These are phyloP conservation scores for Coniochaeta sp. DNA, from an alignment of 2,329 filamentous ascomycete species.

Conservation along the genomic window DNA sequence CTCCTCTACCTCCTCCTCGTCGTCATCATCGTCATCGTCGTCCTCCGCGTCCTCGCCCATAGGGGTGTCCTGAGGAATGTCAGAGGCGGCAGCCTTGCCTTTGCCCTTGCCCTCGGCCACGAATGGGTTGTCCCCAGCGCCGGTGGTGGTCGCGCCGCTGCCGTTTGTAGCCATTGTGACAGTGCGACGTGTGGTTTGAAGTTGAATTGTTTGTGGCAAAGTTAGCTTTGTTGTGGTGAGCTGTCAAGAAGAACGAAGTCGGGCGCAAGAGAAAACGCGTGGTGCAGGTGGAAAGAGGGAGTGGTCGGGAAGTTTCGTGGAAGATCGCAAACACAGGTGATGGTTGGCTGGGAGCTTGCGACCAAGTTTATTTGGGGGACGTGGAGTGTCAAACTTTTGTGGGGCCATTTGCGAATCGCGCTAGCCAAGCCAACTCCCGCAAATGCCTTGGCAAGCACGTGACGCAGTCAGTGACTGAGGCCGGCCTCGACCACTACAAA, in stretches of 20 bases:
- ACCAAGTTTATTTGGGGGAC: not conserved
- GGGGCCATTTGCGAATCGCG: not conserved
- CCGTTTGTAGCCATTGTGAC: constrained; percentile 32
- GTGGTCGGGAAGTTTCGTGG: not conserved
- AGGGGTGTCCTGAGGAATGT: constrained; percentile 49
- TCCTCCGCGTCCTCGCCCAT: constrained; percentile 70
- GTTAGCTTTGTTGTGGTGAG: not conserved
- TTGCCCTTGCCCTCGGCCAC: constrained; percentile 48
- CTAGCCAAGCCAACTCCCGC: not conserved
- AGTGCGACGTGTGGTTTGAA: constrained; percentile 7
- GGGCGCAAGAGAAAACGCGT: not conserved
- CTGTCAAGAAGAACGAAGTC: not conserved
- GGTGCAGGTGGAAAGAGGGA: not conserved
- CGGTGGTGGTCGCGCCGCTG: constrained; percentile 37
- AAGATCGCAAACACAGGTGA: not conserved
- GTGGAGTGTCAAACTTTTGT: not conserved
- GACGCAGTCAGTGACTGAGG: too few relatives aligned
- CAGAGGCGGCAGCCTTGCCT: constrained; percentile 63
- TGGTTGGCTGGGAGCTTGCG: not conserved
- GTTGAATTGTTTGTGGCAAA: not conserved
- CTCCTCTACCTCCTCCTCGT: constrained; percentile 12
- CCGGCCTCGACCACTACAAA: not conserved
- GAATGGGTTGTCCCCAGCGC: constrained; percentile 20
- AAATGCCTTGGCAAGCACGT: not conserved
- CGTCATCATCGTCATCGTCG: constrained; percentile 51